Evolutionary conservation across 176 grass and related monocot species (phyloP), one percentile per base, ranked within the genome.

Genomic region (Luzula sylvatica): DNA sequence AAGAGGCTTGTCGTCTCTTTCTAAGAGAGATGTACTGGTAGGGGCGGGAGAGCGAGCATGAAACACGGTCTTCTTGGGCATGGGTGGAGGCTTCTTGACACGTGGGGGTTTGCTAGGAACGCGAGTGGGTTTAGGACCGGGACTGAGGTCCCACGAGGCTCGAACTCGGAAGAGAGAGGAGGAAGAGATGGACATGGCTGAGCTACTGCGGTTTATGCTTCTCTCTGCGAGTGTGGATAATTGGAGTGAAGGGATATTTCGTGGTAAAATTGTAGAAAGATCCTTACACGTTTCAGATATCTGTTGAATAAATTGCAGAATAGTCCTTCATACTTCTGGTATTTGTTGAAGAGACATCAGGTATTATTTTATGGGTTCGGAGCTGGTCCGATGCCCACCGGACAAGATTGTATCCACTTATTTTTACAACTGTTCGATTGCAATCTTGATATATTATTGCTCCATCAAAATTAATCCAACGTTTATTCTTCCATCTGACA

Each of bases 131-230:
- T 64, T 73, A 5, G 75, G 75, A 19, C 29, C 46, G 22, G 75
- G 75, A 35, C 50, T 52, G 32, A 52, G 72, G 68, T 79, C 75
- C 75, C 75, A 79, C 3, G 75, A 79, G 30, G 75, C 68, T 14
- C 61, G 53, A 7, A 79, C 75, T 35, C 30, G 50, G 32, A 45
- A 45, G 38, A 68, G 38, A 55, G 65, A 44, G 50, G 15, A 55
- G 3, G 39, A 17, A 0, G n/a, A 23, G 32, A 15, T 56, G 35
- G 65, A 47, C 50, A 68, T 68, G 38, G 65, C 61, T 65, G 48
- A 50, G 44, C 20, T 52, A 49, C 16, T 56, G 17, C 15, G 55
- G 22, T 41, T 1, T 19, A 39, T 20, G 30, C 42, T 46, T 16
- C 14, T 46, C 9, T 8, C 32, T 58, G 35, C 18, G 40, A 16